Conservation (phyloP, 208 protist species). For the Kentomonas sorsogonicus region DNA sequence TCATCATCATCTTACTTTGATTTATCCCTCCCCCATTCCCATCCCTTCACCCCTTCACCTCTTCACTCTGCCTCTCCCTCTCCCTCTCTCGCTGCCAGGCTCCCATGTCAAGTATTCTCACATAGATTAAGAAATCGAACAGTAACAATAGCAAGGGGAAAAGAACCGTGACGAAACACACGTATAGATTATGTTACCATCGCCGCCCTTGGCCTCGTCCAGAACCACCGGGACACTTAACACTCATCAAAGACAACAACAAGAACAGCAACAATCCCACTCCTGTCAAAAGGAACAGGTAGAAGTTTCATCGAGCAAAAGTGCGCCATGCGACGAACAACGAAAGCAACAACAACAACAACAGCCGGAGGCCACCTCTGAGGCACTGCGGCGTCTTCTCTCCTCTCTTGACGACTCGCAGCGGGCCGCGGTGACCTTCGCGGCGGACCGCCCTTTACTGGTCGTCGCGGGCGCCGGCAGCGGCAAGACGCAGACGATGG, state of each 20-base stretch:
- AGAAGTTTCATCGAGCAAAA: neutral
- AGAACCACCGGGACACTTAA: too few species aligned
- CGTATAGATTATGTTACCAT: too few species aligned
- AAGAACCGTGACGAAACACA: too few species aligned
- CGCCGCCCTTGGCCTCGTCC: too few species aligned
- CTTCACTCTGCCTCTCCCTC: neutral
- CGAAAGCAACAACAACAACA: neutral
- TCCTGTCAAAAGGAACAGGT: neutral
- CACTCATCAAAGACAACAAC: neutral
- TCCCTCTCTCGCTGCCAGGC: neutral
- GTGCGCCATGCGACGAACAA: neutral
- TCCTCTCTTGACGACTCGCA: slow-evolving; percentile 54
- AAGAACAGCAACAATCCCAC: neutral
- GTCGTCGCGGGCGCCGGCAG: slow-evolving; percentile 81
- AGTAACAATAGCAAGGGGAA: too few species aligned
- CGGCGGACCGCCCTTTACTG: slow-evolving; percentile 40
- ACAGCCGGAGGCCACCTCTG: neutral
- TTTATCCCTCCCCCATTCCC: slow-evolving; percentile 5
- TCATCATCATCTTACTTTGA: neutral
- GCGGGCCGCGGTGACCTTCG: slow-evolving; percentile 29
- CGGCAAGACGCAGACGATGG: slow-evolving; percentile 88
- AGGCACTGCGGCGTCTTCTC: neutral
- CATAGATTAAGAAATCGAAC: too few species aligned
- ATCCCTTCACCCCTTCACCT: neutral
- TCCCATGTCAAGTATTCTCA: too few species aligned